Evolutionary conservation across 495 filamentous ascomycete species (phyloP), one percentile per base, ranked within the genome.

Genomic region (Chaetomidium leptoderma): DNA sequence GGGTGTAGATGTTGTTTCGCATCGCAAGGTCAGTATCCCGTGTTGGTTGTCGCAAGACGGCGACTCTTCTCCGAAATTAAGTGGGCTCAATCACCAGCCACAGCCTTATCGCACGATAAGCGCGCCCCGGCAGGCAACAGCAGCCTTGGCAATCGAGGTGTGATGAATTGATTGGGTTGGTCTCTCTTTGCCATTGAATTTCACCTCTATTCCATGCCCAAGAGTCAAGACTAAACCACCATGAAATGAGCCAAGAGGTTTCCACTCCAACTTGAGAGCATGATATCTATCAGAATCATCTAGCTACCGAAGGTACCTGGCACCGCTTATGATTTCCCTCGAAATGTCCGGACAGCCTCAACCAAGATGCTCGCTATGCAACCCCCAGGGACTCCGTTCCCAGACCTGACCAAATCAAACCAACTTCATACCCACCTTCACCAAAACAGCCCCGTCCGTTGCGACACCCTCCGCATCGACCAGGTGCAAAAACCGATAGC

Each of bases 401-500:
- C 29, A 6, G 6, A 35, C 4, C 19, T 7, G 23, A 33, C 29
- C n/a, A 55, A 17, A 27, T n/a, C 14, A 17, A 16, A n/a, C 16
- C 54, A 84, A 53, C 49, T 60, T 77, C 74, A 86, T 90, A 9
- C 70, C 72, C 35, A 93, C 77, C 66, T 80, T 81, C 1, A 96
- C 82, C 56, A 96, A 68, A 42, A 97, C 58, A 30, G 85, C 73
- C 9, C 86, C 88, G 6, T 79, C 76, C 21, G 79, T 83, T 54
- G 81, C 72, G 14, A 74, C 61, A 2, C 91, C 90, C 40, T 83
- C 74, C 10, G 70, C 73, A 66, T 92, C 83, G 33, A 85, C 70
- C 27, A 97, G 70, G 51, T 84, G 86, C 37, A 97, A 73, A 55
- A 96, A 83, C 16, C 90, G 79, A 60, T 88, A 87, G 2, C 92